These are phyloP conservation scores for Russula virescens DNA, from an alignment of 768 basidiomycete genomes.

Conservation along the genomic window DNA sequence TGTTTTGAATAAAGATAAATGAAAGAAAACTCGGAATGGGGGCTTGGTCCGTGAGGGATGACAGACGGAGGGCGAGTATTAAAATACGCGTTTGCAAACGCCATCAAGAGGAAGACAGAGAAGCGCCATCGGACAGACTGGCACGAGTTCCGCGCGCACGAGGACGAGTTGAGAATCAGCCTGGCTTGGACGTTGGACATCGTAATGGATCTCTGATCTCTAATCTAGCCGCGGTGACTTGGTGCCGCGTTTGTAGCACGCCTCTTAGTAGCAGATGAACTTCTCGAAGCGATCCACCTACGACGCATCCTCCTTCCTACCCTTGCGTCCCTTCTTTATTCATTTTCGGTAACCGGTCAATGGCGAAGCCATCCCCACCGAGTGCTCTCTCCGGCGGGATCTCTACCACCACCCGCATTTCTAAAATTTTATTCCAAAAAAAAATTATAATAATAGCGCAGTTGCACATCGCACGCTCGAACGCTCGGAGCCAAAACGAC, in stretches of 20 bases:
- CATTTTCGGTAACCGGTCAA: constrained; percentile 20
- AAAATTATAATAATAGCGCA: no score
- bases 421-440: no score
- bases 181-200: not conserved
- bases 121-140: constrained; percentile 10
- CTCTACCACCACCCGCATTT: not conserved
- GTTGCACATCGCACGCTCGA: no score
- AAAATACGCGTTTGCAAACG: constrained; percentile 18
- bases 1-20: constrained; percentile 13
- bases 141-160: constrained; percentile 12
- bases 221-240: constrained; percentile 20
- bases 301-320: not conserved
- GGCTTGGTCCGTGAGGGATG: constrained; percentile 14
- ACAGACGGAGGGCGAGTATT: constrained; percentile 10
- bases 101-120: constrained; percentile 4
- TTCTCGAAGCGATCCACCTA: constrained; percentile 20
- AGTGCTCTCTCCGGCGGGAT: constrained; percentile 14
- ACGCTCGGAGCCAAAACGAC: no score
- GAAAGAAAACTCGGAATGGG: constrained; percentile 14
- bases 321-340: not conserved
- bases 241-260: constrained; percentile 23
- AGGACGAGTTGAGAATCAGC: constrained; percentile 14
- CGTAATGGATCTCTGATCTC: constrained; percentile 17
- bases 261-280: constrained; percentile 21
- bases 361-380: constrained; percentile 15